Evolutionary conservation across 345 rosid genomes (phyloP).

Genomic region (Salix purpurea): DNA sequence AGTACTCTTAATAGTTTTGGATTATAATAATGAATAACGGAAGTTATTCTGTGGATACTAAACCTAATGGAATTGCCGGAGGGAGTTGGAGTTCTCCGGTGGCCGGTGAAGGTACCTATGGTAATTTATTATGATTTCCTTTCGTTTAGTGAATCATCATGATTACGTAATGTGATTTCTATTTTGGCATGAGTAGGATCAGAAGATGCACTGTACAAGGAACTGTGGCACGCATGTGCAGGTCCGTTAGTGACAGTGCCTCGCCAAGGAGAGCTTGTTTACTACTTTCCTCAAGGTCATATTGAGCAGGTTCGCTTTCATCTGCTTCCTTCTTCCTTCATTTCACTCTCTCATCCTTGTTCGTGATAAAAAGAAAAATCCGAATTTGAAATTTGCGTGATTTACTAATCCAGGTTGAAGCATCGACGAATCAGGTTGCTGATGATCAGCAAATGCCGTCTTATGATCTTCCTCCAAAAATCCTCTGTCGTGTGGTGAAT

Average conservation of each 20-base stretch:
- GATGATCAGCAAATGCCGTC: constrained; percentile 79
- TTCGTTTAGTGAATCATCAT: background rate
- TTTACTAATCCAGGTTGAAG: constrained; percentile 53
- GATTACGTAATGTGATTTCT: background rate
- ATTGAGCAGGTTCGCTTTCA: constrained; percentile 68
- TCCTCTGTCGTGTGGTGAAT: constrained; percentile 73
- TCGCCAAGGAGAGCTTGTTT: constrained; percentile 66
- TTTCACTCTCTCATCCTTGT: background rate
- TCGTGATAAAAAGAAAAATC: no score
- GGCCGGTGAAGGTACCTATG: constrained; percentile 13
- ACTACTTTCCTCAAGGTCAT: constrained; percentile 90
- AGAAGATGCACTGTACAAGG: constrained; percentile 61
- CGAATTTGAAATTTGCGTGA: background rate
- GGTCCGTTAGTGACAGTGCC: constrained; percentile 84
- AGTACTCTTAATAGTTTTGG: constrained; percentile 7
- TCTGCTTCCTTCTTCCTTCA: background rate
- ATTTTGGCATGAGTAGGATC: constrained; percentile 37
- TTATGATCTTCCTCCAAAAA: constrained; percentile 59
- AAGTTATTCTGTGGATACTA: constrained; percentile 1
- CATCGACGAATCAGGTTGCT: constrained; percentile 69
- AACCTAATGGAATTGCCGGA: constrained; percentile 28
- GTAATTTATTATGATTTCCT: background rate
- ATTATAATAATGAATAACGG: constrained; percentile 20
- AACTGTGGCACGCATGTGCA: constrained; percentile 95
- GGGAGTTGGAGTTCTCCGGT: constrained; percentile 31